Base-by-base conservation (phyloP, 345 rosid genomes). In the Carallia pectinifolia region DNA sequence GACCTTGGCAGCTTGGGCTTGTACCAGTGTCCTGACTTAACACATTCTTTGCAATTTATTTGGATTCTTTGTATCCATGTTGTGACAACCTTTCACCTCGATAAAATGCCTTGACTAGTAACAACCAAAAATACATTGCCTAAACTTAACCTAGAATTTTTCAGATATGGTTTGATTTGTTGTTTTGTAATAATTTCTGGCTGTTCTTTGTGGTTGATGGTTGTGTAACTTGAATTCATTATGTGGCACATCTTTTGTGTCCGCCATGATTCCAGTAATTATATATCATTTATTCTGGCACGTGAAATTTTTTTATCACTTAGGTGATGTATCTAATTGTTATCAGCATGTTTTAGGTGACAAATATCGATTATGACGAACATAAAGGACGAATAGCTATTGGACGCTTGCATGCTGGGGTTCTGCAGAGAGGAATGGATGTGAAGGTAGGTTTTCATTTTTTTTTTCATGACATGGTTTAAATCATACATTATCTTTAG, bases 341-440 rank as follows among this genome's bases (percentile, higher is more conserved):
- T 23, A 5, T 64, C 61, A 33, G 44, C 65, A 50, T 70, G 17
- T 74, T 62, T 69, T 72, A 91, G 98, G 97, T 80, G 31, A 94
- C 98, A 83, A 94, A 87, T 79, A 74, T 94, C 9, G 99, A 95
- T 72, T 95, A 88, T 78, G 99, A 91, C 73, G 97, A 91, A 71
- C 99, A 94, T 81, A 94, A 94, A 86, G 97, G 98, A 71, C 89
- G 99, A 18, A 88, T 95, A 79, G 99, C 93, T 69, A 95, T 95
- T 72, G 99, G 97, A 36, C 88, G 97, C 73, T 79, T 95, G 84
- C 99, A 91, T 79, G 97, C 97, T 50, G 97, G 99, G 69, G 76
- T 74, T 70, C 76, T 95, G 76, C 84, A 50, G 72, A 92, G 77
- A 82, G 99, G 97, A 81, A 87, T 85, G 89, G 99, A 95, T 53